Evolutionary conservation across 495 filamentous ascomycete species (phyloP), one percentile per base, ranked within the genome.

Genomic region (Aspergillus mulundensis): DNA sequence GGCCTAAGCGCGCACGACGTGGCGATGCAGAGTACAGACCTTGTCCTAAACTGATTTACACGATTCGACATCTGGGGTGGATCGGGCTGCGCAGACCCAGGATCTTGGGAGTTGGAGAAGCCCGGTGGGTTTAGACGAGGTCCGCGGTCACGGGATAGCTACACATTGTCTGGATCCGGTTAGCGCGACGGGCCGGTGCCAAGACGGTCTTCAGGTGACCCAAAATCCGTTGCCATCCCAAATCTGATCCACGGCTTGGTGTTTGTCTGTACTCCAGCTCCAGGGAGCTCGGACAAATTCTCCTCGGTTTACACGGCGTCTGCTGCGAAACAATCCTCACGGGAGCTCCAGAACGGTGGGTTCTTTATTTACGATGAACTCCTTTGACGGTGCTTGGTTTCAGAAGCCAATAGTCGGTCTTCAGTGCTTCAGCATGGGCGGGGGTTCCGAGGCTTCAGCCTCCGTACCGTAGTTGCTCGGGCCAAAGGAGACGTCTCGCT

Each of bases 141-240:
- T 11, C 10, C 14, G 15, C n/a, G 34, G 43, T 48, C 32, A 40
- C 42, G 34, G 53, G 53, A 56, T 43, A 7, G 7, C 16, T 1
- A 21, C 23, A 58, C 59, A 61, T 55, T 58, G 58, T 51, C 59
- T 56, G 46, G 28, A 61, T 61, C 32, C 21, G 59, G 59, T 61
- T 61, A 55, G 51, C 42, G 50, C 44, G 30, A 28, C 57, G 57
- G 57, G 32, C 57, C 49, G 54, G 15, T 39, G 11, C 32, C 52
- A 59, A 59, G 50, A 49, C 43, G 11, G 39, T 24, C 53, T 40
- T 39, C 51, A 51, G 34, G 38, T 24, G 49, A 51, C 21, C 39
- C 32, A 40, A 43, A 24, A 3, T 16, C 16, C 25, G 3, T 5
- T n/a, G n/a, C 44, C 25, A 40, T 21, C 23, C 28, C 15, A 2